Percentiles rank a stretch among this genome's conserved stretches.
phyloP scores from a whole-genome alignment of 768 basidiomycete genomes.

The Mycena rosella region DNA sequence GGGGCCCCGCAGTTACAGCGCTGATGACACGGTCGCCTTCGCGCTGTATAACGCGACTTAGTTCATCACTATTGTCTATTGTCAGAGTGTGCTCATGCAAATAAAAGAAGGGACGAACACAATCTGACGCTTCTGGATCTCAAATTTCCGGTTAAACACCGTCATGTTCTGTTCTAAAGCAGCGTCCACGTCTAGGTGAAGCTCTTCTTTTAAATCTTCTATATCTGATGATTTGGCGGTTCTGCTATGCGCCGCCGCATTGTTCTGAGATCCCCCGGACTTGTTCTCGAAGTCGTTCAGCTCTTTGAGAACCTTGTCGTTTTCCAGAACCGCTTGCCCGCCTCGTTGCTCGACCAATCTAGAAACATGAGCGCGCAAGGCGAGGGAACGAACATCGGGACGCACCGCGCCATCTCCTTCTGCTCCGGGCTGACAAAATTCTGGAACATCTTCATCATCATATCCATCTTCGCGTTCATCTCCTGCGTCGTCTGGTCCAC shows the following conservation, averaged over 20 bases:
- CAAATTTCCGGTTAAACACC: constrained; percentile 49
- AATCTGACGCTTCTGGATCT: constrained; percentile 46
- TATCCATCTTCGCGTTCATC: constrained; percentile 37
- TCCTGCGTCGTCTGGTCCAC: constrained; percentile 30
- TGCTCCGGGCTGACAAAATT: constrained; percentile 40
- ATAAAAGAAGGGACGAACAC: constrained; percentile 9
- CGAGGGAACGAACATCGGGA: background rate
- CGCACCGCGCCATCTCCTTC: constrained; percentile 39
- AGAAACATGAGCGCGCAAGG: background rate
- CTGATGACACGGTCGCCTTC: constrained; percentile 49
- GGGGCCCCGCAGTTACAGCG: constrained; percentile 24
- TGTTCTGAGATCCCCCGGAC: constrained; percentile 2
- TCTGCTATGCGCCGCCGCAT: background rate
- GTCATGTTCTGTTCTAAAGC: constrained; percentile 45
- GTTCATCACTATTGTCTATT: constrained; percentile 35
- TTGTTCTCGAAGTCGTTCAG: constrained; percentile 36
- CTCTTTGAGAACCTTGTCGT: constrained; percentile 41
- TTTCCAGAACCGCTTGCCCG: constrained; percentile 38
- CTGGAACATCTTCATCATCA: constrained; percentile 42
- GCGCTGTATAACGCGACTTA: constrained; percentile 40
- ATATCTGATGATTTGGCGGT: constrained; percentile 9
- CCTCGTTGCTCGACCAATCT: constrained; percentile 41
- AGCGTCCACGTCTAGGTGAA: constrained; percentile 41
- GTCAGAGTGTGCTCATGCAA: background rate
- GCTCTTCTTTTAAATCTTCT: constrained; percentile 38